Conservation (phyloP, 179 eudicot species). For the Spergularia azorica region DNA sequence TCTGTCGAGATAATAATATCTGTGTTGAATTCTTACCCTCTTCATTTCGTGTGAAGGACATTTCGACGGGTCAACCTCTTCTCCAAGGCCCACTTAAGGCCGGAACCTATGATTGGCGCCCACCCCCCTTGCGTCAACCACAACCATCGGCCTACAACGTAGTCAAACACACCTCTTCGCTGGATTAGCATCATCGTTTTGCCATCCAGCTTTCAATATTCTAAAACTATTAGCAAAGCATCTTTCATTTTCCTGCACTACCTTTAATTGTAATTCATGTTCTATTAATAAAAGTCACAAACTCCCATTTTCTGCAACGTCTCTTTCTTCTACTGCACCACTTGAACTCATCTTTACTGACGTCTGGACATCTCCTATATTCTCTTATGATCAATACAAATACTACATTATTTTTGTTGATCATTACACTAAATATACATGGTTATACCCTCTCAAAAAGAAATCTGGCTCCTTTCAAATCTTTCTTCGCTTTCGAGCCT, state of each 20-base stretch:
- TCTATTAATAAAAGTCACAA: slow-evolving; percentile 19
- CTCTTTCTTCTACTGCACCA: slow-evolving; percentile 13
- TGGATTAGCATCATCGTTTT: neutral
- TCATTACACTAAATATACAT: neutral
- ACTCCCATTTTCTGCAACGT: neutral
- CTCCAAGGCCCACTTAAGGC: neutral
- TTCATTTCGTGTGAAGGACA: neutral
- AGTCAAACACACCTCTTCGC: too few relatives aligned
- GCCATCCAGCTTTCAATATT: neutral
- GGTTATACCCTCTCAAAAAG: slow-evolving; percentile 10
- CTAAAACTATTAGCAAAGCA: neutral
- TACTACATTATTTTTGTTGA: slow-evolving; percentile 5
- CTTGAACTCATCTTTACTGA: slow-evolving; percentile 6
- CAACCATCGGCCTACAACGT: too few relatives aligned
- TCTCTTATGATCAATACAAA: slow-evolving; percentile 4
- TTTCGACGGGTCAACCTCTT: neutral
- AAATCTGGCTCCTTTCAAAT: neutral
- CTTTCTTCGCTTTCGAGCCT: neutral
- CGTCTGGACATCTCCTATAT: neutral
- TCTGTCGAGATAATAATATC: neutral
- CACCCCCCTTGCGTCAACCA: too few relatives aligned
- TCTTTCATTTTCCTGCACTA: neutral
- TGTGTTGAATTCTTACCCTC: neutral
- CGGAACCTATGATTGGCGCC: neutral
- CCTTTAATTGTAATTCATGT: neutral